Conservation (phyloP, 2,329 filamentous ascomycete species). For the Annulohypoxylon truncatum region DNA sequence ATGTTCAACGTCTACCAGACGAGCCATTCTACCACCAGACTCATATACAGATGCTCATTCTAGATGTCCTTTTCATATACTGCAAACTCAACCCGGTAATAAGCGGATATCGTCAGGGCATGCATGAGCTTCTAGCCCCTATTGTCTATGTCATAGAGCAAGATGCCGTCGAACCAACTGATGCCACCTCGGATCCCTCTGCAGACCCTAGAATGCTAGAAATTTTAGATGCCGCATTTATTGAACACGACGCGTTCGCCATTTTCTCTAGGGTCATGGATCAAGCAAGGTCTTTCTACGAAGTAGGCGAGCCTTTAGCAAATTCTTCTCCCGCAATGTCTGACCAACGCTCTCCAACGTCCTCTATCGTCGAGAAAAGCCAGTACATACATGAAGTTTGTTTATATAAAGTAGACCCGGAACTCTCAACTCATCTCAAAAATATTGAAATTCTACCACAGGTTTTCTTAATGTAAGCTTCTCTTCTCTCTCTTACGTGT, state of each 20-base stretch:
- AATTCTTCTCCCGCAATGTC: conserved; percentile 44
- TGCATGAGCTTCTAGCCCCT: conserved; percentile 95
- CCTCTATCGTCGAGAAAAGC: conserved; percentile 86
- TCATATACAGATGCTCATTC: conserved; percentile 80
- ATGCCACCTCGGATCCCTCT: conserved; percentile 49
- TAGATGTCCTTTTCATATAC: conserved; percentile 93
- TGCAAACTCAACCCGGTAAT: conserved; percentile 90
- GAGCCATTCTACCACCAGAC: conserved; percentile 89
- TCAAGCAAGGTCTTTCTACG: conserved; percentile 86
- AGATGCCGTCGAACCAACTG: conserved; percentile 75
- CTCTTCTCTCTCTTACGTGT: background rate
- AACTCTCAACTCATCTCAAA: conserved; percentile 82
- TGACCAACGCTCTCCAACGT: conserved; percentile 57
- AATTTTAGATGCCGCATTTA: conserved; percentile 76
- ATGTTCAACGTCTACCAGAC: conserved; percentile 93
- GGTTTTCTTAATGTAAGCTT: conserved; percentile 87
- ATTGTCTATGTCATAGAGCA: conserved; percentile 85
- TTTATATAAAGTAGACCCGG: conserved; percentile 82
- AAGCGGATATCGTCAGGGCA: conserved; percentile 94
- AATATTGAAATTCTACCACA: conserved; percentile 92
- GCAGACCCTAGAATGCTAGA: conserved; percentile 68
- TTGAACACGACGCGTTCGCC: conserved; percentile 92
- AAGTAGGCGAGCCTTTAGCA: conserved; percentile 65
- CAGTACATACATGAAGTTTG: conserved; percentile 87
- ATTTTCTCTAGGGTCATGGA: conserved; percentile 91